phyloP scores from a whole-genome alignment of 2,329 filamentous ascomycete species.

The Paradendryphiella salina region DNA sequence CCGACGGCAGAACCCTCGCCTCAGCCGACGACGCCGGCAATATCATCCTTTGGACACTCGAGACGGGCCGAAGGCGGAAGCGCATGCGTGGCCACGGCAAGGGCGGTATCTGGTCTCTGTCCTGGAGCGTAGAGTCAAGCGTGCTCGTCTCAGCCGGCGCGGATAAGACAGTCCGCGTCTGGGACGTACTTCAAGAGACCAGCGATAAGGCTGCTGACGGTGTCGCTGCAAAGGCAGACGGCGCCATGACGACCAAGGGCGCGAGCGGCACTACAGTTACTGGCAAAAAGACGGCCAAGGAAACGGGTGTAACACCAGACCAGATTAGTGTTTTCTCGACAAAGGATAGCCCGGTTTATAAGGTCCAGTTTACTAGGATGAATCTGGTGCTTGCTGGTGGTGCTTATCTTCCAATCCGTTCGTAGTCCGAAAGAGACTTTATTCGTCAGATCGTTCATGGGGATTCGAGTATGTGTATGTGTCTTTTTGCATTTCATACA shows the following conservation, averaged over 20 bases:
- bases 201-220: constrained; percentile 58
- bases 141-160: constrained; percentile 88
- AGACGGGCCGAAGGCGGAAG: constrained; percentile 84
- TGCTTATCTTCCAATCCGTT: constrained; percentile 58
- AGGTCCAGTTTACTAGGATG: constrained; percentile 92
- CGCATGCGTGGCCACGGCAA: constrained; percentile 91
- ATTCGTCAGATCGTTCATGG: no score
- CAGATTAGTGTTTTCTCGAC: constrained; percentile 94
- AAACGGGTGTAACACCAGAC: constrained; percentile 86
- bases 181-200: constrained; percentile 80
- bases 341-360: constrained; percentile 93
- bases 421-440: background rate
- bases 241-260: constrained; percentile 56
- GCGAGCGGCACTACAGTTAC: constrained; percentile 49
- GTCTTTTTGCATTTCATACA: no score
- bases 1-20: constrained; percentile 86
- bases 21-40: constrained; percentile 86
- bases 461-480: no score
- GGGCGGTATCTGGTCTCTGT: constrained; percentile 89
- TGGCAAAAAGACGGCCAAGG: constrained; percentile 76
- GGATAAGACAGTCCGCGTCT: constrained; percentile 89
- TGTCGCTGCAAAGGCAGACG: constrained; percentile 55
- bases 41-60: constrained; percentile 92
- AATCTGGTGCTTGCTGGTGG: constrained; percentile 89
- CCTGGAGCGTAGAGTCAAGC: constrained; percentile 90